Evolutionary conservation across 495 filamentous ascomycete genomes (phyloP), one percentile per base, ranked within the genome.

Genomic region (Penicillium verhagenii): DNA sequence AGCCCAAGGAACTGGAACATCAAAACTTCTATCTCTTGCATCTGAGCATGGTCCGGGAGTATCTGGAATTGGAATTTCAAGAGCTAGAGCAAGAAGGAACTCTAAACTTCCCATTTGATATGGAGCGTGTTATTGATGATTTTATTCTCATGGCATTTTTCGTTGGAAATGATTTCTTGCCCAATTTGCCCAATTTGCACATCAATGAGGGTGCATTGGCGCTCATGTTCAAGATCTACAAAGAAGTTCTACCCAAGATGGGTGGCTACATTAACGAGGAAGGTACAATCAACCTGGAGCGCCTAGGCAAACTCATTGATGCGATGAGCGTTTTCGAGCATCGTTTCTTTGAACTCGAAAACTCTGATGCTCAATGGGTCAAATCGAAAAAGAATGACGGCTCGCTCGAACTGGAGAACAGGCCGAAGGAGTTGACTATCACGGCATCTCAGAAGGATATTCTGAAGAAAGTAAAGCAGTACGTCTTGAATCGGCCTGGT

Each of bases 111-210:
- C 76, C 82, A 20, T 98, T 94, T 65, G 89, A 99, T 61, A 88
- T 97, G 87, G 95, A 99, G 71, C 85, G 88, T 55, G 83, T 97
- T 58, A 97, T 99, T 71, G 95, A 99, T 63, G 94, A 99, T 77
- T 97, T 99, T 72, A 97, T 99, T 66, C 82, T 99, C 38, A 96
- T 99, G 90, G 92, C 91, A 26, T 99, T 99, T 77, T 99, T 99
- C 66, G 91, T 99, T 67, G 95, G 95, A 68, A 99, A 99, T 70
- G 95, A 99, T 74, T 99, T 99, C 73, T 81, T 99, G 63, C 95
- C 95, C 4, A 96, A 97, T 72, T 76, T 99, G 47, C 95, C 95
- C 2, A 90, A 95, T 58, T 74, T 99, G 55, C 95, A 97, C 73
- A 99, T 99, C 72, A 99, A 99, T 72, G 95, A 97, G 69, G 95